Conservation (phyloP, 495 filamentous ascomycete species). For the Hyaloscypha hepaticicola region DNA sequence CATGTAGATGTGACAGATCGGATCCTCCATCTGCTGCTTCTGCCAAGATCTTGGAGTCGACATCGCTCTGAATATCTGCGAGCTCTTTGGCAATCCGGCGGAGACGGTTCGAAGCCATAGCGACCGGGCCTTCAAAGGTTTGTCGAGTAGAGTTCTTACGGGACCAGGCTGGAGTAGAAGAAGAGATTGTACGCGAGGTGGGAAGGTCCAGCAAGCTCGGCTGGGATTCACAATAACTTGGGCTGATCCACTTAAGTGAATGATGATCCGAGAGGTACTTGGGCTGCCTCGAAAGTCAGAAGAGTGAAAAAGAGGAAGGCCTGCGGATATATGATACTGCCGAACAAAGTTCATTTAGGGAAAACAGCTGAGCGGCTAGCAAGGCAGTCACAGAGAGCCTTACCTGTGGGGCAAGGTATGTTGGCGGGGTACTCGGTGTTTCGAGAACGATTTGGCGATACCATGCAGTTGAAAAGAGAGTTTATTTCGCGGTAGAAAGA, state of each 20-base stretch:
- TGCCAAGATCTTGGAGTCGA: slow-evolving; percentile 68
- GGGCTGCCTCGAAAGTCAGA: not conserved
- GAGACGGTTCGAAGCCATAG: slow-evolving; percentile 73
- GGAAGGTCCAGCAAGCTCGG: not conserved
- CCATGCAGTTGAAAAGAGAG: not conserved
- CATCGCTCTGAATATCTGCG: slow-evolving; percentile 77
- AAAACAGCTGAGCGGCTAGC: slow-evolving; percentile 3
- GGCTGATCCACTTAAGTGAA: not conserved
- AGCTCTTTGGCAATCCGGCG: slow-evolving; percentile 93
- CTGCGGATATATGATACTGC: not conserved
- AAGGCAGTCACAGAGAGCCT: slow-evolving; percentile 23
- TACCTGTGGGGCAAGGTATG: slow-evolving; percentile 9
- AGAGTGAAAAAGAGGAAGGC: not conserved
- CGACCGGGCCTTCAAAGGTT: slow-evolving; percentile 5
- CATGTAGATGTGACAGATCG: slow-evolving; percentile 82
- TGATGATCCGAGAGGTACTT: not conserved
- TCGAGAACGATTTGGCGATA: not conserved
- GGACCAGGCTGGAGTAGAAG: not conserved
- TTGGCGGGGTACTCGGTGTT: slow-evolving; percentile 28
- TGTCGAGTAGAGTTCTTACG: not conserved
- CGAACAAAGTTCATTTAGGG: not conserved
- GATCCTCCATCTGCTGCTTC: slow-evolving; percentile 55
- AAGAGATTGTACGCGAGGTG: not conserved
- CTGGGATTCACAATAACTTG: not conserved
- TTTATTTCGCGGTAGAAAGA: not conserved